phyloP scores from a whole-genome alignment of 2,329 filamentous ascomycete genomes.

The Ampelomyces quisqualis region DNA sequence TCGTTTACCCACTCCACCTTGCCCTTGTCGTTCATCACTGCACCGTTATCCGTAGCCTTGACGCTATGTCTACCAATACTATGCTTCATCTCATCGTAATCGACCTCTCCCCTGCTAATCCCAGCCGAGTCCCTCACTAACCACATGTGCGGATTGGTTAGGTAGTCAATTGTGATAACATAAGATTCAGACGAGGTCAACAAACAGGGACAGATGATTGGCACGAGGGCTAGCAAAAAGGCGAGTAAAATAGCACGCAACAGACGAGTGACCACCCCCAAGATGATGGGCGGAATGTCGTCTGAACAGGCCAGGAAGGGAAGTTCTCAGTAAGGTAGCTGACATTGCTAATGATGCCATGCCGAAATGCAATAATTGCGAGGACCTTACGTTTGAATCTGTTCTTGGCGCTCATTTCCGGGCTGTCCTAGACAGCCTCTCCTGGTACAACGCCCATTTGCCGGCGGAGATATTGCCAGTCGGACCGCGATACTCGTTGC shows the following conservation, averaged over 20 bases:
- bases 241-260: slow-evolving; percentile 47
- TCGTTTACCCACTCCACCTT: neutral
- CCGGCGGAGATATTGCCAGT: slow-evolving; percentile 40
- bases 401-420: slow-evolving; percentile 41
- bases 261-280: slow-evolving; percentile 50
- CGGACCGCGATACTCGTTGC: slow-evolving; percentile 36
- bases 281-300: slow-evolving; percentile 42
- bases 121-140: neutral
- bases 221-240: slow-evolving; percentile 49
- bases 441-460: slow-evolving; percentile 48
- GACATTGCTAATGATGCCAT: slow-evolving; percentile 48
- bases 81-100: neutral
- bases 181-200: neutral
- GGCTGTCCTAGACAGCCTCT: slow-evolving; percentile 51
- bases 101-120: neutral
- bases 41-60: neutral
- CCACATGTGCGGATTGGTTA: slow-evolving; percentile 15
- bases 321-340: slow-evolving; percentile 43
- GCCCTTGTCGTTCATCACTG: slow-evolving; percentile 1
- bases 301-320: slow-evolving; percentile 47
- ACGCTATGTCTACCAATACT: neutral
- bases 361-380: slow-evolving; percentile 43
- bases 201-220: slow-evolving; percentile 42
- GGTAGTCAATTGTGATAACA: neutral
- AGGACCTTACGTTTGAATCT: slow-evolving; percentile 30